Evolutionary conservation across 2,329 filamentous ascomycete genomes (phyloP), one percentile per base, ranked within the genome.

Genomic region (Didymella keratinophila): DNA sequence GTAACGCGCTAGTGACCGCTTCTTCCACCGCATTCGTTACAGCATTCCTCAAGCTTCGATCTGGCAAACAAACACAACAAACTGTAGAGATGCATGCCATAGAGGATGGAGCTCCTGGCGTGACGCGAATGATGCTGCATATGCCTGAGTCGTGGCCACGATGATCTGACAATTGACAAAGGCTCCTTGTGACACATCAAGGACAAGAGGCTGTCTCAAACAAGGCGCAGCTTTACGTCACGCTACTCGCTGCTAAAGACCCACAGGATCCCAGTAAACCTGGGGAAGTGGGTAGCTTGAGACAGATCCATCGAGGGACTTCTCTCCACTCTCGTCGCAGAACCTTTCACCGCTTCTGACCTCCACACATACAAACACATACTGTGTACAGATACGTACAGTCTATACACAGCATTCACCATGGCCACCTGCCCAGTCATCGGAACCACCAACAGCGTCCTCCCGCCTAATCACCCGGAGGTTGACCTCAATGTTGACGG

Each of bases 401-500:
- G 12, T 8, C 10, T 11, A 12, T 32, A 20, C 46, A 36, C 39
- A 27, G 34, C 47, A 53, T 5, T 47, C 16, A 39, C 16, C 39
- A 70, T 70, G 70, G 53, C 69, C 27, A 58, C 56, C 45, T 76
- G 73, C 64, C 75, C 75, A 59, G 72, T 80, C 18, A 75, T 79
- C 51, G 78, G 78, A 62, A 79, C 77, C 1, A 79, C 78, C 14
- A 79, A 77, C 65, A 72, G 75, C 54, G 76, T 79, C 28, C 78
- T 80, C 27, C 79, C 79, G 1, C 79, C 79, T 7, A 75, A 78
- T 64, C 79, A 80, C 64, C 79, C 79, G 9, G 70, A 70, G 11
- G 68, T 79, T 61, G 74, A 78, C 64, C 64, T 75, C 37, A 56
- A 65, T 52, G 71, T 78, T 58, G 74, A 78, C 30, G 79, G 79